Evolutionary conservation across 1,284 basidiomycete genomes (phyloP).

Genomic region (Austropuccinia psidii): DNA sequence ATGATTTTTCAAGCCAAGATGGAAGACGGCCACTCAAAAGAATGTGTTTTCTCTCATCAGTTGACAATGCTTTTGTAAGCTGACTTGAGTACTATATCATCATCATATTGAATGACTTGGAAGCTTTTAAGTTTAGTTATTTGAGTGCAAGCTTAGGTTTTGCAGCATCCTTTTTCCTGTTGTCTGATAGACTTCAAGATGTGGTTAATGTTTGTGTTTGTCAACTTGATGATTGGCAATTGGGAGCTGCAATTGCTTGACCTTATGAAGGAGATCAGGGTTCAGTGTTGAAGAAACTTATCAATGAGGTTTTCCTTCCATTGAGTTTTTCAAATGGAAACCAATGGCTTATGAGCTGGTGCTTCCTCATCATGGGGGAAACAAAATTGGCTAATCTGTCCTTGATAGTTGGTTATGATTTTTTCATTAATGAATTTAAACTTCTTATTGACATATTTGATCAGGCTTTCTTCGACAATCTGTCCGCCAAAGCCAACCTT

Average conservation of each 20-base stretch:
- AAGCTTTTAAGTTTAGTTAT: no score
- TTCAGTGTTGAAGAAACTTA: constrained; percentile 63
- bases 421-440: no score
- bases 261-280: constrained; percentile 75
- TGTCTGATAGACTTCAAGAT: constrained; percentile 79
- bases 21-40: constrained; percentile 89
- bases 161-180: constrained; percentile 92
- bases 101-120: no score
- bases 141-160: no score
- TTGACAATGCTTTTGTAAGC: constrained; percentile 80
- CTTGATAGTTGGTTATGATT: constrained; percentile 55
- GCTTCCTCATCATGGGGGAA: constrained; percentile 79
- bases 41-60: constrained; percentile 89
- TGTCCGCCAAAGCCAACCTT: background rate
- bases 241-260: constrained; percentile 78
- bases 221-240: constrained; percentile 78
- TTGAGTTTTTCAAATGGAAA: constrained; percentile 76
- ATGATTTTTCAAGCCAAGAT: constrained; percentile 79
- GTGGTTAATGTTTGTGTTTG: constrained; percentile 84
- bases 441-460: background rate
- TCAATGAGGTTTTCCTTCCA: constrained; percentile 69
- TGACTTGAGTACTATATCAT: no score
- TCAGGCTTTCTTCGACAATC: constrained; percentile 13
- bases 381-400: constrained; percentile 77
- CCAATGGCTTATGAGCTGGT: constrained; percentile 94